These are phyloP conservation scores for Camelina laxa DNA, from an alignment of 345 rosid species.

Conservation along the genomic window DNA sequence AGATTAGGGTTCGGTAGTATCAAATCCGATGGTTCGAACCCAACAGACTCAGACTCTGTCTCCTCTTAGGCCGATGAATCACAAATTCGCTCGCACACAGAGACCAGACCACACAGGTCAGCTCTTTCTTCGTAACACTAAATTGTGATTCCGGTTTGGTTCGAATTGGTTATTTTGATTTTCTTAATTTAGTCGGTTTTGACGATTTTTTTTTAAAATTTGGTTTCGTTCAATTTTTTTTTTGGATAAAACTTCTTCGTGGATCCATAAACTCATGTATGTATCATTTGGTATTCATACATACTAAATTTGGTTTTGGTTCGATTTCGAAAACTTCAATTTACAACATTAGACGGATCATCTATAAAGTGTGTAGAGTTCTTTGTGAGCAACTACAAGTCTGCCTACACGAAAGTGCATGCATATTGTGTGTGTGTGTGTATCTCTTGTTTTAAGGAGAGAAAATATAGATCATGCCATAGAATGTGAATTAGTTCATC, in stretches of 20 bases:
- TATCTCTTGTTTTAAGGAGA: conserved; percentile 16
- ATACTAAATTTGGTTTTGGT: neutral
- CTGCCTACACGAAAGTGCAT: conserved; percentile 31
- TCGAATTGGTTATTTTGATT: conserved; percentile 6
- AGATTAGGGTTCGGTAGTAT: neutral
- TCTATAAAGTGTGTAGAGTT: conserved; percentile 31
- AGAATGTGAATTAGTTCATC: neutral
- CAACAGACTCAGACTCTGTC: neutral
- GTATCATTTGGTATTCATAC: too few species aligned
- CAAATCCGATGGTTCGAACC: conserved; percentile 6
- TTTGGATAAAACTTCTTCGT: too few species aligned
- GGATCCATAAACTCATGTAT: too few species aligned
- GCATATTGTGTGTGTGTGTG: conserved; percentile 24
- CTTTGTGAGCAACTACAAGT: neutral
- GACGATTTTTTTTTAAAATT: neutral
- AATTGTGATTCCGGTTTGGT: neutral
- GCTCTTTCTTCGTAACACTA: neutral
- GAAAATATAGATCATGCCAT: conserved; percentile 15
- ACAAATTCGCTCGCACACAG: conserved; percentile 6
- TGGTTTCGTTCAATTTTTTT: neutral
- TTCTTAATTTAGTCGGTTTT: conserved; percentile 13
- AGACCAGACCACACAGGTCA: neutral
- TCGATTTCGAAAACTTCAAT: neutral
- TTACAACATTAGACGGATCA: neutral
- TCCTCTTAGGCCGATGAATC: neutral